Evolutionary conservation across 2,329 filamentous ascomycete species (phyloP), one percentile per base, ranked within the genome.

Genomic region (Thermoascus crustaceus): DNA sequence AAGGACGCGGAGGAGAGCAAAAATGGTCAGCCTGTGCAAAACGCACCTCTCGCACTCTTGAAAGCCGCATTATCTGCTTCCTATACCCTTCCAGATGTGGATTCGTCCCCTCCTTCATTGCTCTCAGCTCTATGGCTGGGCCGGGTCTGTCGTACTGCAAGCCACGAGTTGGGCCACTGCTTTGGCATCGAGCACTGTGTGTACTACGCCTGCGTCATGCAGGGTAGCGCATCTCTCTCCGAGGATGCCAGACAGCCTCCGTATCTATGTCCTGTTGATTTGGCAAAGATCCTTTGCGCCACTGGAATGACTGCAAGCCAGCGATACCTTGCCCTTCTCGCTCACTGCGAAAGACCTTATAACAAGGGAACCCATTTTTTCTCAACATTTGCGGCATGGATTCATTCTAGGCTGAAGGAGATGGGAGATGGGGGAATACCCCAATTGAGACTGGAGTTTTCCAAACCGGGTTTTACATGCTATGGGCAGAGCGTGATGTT

Each of bases 111-210:
- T 10, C 21, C 17, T 7, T 34, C 53, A 1, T 54, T 57, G 1
- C 39, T 61, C 1, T 47, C 54, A 0, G 65, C 57, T 0, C 49
- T 79, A 2, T 83, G 78, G 76, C 67, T 82, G 9, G 67, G 67
- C 7, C 66, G 72, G 7, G 53, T 75, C 2, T 75, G 66, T 34
- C 71, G 70, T 32, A 81, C 79, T 0, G 72, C 71, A 1, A 68
- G 68, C 2, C 80, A 84, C 49, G 80, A 85, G 48, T 55, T 84
- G 0, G 75, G 77, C 0, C 80, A 83, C 52, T 84, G 78, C 48
- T 69, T 85, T 23, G 76, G 73, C 0, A 64, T 85, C 9, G 78
- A 57, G 5, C 80, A 85, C 50, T 85, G 80, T 49, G 60, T 72
- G 13, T 57, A 55, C 22, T 55, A 58, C 32, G 54, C 56, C 1